Evolutionary conservation across 2,329 filamentous ascomycete genomes (phyloP).

Genomic region (Fusarium nelsonii): DNA sequence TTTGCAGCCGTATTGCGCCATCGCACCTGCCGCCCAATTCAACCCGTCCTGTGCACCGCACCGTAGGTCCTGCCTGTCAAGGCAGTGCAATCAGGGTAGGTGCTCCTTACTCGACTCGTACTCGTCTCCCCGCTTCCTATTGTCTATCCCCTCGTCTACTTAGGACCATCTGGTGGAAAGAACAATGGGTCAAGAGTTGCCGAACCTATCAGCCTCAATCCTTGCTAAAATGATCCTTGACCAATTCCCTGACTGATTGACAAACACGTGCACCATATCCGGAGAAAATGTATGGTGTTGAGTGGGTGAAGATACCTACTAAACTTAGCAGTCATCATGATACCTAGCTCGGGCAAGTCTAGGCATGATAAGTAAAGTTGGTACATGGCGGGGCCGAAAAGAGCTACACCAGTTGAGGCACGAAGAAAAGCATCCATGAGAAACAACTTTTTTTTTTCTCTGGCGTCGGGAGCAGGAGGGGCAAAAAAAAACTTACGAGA

Average conservation of each 20-base stretch:
- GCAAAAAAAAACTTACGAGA: constrained; percentile 12
- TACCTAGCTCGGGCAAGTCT: constrained; percentile 10
- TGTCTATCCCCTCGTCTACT: constrained; percentile 14
- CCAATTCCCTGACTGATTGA: constrained; percentile 49
- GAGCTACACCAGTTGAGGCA: neutral
- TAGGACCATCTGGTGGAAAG: constrained; percentile 26
- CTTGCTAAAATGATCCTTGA: constrained; percentile 26
- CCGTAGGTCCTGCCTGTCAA: neutral
- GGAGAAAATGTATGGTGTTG: constrained; percentile 31
- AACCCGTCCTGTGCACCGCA: neutral
- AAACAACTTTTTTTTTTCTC: constrained; percentile 16
- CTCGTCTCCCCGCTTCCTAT: constrained; percentile 35
- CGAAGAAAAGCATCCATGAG: constrained; percentile 3
- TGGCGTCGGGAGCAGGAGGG: constrained; percentile 5
- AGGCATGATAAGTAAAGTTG: constrained; percentile 30
- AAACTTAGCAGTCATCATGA: constrained; percentile 27
- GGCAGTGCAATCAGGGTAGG: neutral
- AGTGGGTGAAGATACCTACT: constrained; percentile 5
- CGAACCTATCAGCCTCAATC: constrained; percentile 42
- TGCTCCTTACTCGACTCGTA: constrained; percentile 35
- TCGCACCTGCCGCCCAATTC: constrained; percentile 34
- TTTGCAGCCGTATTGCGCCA: constrained; percentile 45
- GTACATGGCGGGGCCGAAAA: constrained; percentile 37
- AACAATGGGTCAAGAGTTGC: constrained; percentile 27
- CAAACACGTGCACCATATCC: constrained; percentile 44